phyloP scores from a whole-genome alignment of 306 rosid genomes.

The Quillaja saponaria region DNA sequence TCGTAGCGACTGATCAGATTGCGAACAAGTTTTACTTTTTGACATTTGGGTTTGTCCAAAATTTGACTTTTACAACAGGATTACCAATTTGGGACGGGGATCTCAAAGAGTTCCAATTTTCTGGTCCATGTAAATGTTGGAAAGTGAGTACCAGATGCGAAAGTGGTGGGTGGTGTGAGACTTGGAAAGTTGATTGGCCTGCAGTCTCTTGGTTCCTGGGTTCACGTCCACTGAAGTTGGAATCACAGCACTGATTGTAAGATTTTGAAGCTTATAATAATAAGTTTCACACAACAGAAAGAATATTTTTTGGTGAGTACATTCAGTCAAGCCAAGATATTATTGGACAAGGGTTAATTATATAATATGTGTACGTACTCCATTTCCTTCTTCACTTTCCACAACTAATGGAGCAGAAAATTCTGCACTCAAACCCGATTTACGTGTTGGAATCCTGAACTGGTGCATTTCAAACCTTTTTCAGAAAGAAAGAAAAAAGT shows the following conservation, averaged over 20 bases:
- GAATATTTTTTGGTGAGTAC: too few relatives aligned
- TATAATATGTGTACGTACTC: constrained; percentile 32
- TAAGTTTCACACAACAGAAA: too few relatives aligned
- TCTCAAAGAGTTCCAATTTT: too few relatives aligned
- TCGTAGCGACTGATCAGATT: constrained; percentile 43
- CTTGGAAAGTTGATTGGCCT: too few relatives aligned
- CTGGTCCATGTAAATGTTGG: too few relatives aligned
- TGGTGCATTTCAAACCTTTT: constrained; percentile 45
- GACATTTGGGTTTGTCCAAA: constrained; percentile 16
- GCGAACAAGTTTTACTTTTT: constrained; percentile 20
- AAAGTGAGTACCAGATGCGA: too few relatives aligned
- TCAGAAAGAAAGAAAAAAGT: too few relatives aligned
- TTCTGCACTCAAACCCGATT: constrained; percentile 42
- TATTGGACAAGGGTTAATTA: constrained; percentile 40
- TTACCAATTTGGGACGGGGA: too few relatives aligned
- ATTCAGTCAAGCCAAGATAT: too few relatives aligned
- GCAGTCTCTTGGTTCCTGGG: too few relatives aligned
- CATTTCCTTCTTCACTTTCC: constrained; percentile 27
- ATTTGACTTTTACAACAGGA: too few relatives aligned
- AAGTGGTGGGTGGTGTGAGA: too few relatives aligned
- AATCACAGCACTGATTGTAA: constrained; percentile 32
- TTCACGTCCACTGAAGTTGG: constrained; percentile 28
- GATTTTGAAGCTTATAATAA: constrained; percentile 32
- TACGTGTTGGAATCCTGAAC: constrained; percentile 41
- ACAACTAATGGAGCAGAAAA: constrained; percentile 37